Evolutionary conservation across 2,329 filamentous ascomycete species (phyloP), one percentile per base, ranked within the genome.

Genomic region (Aspergillus ochraceus): DNA sequence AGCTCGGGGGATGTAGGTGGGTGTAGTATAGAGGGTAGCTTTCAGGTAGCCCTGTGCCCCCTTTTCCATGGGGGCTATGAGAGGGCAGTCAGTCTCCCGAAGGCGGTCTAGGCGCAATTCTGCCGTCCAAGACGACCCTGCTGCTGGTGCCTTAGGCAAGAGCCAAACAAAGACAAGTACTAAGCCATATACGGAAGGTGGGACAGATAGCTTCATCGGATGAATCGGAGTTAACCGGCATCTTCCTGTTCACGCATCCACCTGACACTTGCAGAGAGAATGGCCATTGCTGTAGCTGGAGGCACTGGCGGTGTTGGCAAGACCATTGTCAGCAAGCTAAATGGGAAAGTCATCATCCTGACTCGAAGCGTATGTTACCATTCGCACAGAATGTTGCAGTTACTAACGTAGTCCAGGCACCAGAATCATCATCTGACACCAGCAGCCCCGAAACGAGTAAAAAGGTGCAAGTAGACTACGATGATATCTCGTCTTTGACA

Each of bases 291-390:
- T 53, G 75, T 83, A 17, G 78, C 79, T 5, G 81, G 81, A 52
- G 81, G 81, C 14, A 78, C 76, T 0, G 80, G 80, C 24, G 71
- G 70, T n/a, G 68, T 83, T 1, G 81, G 81, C 12, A 75, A 74
- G 19, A 76, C 79, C 1, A 72, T 84, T 30, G 77, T 83, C 20
- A 71, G 66, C 24, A 68, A 62, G 19, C 71, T 57, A 49, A 76
- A 47, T 73, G 79, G 56, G 8, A 59, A 78, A 11, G 71, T 81
- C 11, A 68, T 79, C 49, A 70, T 82, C 4, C 63, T 83, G 4
- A 70, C 76, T 24, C 75, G 81, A 42, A 76, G 76, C 64, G 80
- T 76, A 64, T 55, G 66, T 39, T 22, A 19, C 12, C 11, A 6
- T 8, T 20, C 32, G 2, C 22, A 11, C 6, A 8, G 20, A 29